Conservation (phyloP, 441 rosid species). For the Brassica hybrid region DNA sequence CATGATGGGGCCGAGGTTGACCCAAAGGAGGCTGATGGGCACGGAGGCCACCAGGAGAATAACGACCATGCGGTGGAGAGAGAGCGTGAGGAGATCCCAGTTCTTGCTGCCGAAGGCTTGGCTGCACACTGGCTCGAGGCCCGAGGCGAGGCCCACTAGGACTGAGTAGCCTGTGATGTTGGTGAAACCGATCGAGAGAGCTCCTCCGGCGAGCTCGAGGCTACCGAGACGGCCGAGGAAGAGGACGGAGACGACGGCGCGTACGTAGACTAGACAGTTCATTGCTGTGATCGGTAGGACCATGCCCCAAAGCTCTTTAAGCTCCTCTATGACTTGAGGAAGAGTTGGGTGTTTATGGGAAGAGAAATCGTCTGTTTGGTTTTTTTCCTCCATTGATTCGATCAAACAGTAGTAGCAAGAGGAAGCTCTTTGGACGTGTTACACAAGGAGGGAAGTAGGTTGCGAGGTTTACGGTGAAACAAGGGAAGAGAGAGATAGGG, state of each 20-base stretch:
- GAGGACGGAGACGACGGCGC: constrained; percentile 84
- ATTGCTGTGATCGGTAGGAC: constrained; percentile 87
- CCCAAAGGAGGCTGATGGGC: constrained; percentile 83
- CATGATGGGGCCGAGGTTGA: constrained; percentile 90
- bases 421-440: background rate
- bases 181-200: constrained; percentile 93
- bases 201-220: constrained; percentile 93
- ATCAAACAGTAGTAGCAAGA: constrained; percentile 5
- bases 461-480: constrained; percentile 18
- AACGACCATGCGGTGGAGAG: constrained; percentile 87
- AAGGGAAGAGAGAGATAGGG: constrained; percentile 17
- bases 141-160: constrained; percentile 88
- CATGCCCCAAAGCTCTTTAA: constrained; percentile 87
- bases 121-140: constrained; percentile 96
- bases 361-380: constrained; percentile 46
- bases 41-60: constrained; percentile 72
- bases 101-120: constrained; percentile 93
- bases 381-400: constrained; percentile 56
- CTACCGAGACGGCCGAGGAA: constrained; percentile 93
- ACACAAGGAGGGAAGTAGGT: constrained; percentile 14
- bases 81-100: constrained; percentile 86
- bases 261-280: constrained; percentile 78
- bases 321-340: constrained; percentile 73
- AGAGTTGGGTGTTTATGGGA: constrained; percentile 55
- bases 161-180: constrained; percentile 98